Base-by-base conservation (phyloP, 2,329 filamentous ascomycete genomes). In the Epichloe hybrida region DNA sequence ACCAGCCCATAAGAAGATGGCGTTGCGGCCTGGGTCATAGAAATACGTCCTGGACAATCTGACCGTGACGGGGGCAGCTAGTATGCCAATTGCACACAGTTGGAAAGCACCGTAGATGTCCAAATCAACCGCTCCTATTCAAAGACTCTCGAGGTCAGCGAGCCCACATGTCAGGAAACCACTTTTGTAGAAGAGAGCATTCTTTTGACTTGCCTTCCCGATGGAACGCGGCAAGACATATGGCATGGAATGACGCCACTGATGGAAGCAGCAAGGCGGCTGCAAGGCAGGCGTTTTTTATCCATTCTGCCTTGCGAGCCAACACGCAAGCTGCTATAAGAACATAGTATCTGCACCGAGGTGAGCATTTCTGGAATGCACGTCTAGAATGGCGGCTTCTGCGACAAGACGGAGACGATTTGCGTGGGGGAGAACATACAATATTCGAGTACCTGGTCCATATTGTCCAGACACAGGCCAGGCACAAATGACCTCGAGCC, bases 51-150 rank as follows among this genome's bases (percentile, higher is more conserved):
- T 65, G 1, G 81, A 84, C 42, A 81, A 62, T 54, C 74, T 72
- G 21, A 81, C 79, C 0, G 80, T 83, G 0, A 80, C 71, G 0
- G 81, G 82, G 4, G 78, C 81, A 1, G 79, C 77, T 4, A 86
- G 57, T 15, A 84, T 80, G 12, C 79, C 81, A 38, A 86, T 80
- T 0, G 81, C 72, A 52, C 81, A 85, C 0, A 84, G 61, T 55
- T 86, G 82, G 54, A 85, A 83, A 8, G 80, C 80, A 1, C 82
- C 82, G 51, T 76, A 86, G 3, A 85, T 69, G 56, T 86, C 82
- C 74, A 86, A 77, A 57, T 85, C 81, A 13, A 84, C 73, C 13
- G 77, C 81, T 48, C 68, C 80, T 83, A 51, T 23, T 21, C 52
- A 17, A 1, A 13, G 3, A 21, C 8, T 12, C 31, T 43, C n/a